Conservation (phyloP, 306 rosid species). For the Citrullus colocynthis region DNA sequence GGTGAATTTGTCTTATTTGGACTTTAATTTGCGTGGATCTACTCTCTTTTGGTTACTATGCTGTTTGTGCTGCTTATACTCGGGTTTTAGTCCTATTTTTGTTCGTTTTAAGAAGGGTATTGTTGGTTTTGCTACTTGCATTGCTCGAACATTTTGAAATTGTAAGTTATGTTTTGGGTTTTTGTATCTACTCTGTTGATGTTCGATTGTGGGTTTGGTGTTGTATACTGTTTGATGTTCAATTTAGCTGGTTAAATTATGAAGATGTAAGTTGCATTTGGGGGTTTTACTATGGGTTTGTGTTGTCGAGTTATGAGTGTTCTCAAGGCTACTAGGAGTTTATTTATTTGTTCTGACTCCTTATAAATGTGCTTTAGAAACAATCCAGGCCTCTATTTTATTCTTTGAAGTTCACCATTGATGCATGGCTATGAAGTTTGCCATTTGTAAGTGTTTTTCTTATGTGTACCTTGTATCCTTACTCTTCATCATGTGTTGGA, state of each 20-base stretch:
- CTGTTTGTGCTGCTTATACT: background rate
- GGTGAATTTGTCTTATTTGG: background rate
- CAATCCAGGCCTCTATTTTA: background rate
- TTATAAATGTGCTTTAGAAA: background rate
- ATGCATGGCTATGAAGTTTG: background rate
- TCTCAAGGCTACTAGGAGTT: background rate
- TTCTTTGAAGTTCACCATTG: background rate
- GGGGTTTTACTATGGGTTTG: background rate
- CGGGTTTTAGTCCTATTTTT: background rate
- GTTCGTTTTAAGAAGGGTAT: background rate
- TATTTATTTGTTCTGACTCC: background rate
- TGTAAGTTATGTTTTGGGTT: background rate
- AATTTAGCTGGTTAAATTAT: background rate
- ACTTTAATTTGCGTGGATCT: constrained; percentile 3
- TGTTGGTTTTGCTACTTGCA: background rate
- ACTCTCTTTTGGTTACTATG: background rate
- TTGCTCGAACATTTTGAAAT: background rate
- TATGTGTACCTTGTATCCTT: background rate
- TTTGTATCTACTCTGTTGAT: background rate
- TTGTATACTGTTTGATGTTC: background rate
- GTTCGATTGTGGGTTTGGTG: background rate
- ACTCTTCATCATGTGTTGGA: background rate
- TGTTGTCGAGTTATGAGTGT: background rate
- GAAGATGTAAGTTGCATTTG: background rate
- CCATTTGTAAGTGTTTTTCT: background rate